These are phyloP conservation scores for Clarireedia hainanense DNA, from an alignment of 2,329 filamentous ascomycete genomes.

Conservation along the genomic window DNA sequence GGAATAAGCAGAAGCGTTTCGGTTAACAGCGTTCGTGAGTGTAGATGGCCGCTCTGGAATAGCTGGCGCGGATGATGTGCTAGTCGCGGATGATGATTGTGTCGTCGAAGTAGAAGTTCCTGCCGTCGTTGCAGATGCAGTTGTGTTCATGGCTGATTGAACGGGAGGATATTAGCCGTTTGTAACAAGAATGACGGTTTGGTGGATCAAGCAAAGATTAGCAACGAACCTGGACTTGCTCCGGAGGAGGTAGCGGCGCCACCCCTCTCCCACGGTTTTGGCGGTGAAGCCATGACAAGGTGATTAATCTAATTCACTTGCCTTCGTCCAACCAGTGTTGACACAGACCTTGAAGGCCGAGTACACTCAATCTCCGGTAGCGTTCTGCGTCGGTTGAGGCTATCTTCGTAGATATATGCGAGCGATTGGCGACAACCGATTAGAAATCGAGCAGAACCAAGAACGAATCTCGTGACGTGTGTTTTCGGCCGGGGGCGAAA, in stretches of 20 bases:
- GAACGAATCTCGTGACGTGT: too few species aligned
- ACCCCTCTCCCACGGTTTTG: conserved; percentile 94
- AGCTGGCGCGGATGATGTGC: conserved; percentile 46
- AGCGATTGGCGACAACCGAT: too few species aligned
- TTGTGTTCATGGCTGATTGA: conserved; percentile 30
- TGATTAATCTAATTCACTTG: background rate
- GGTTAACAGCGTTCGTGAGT: conserved; percentile 72
- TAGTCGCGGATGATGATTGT: conserved; percentile 30
- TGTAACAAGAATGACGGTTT: background rate
- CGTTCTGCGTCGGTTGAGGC: too few species aligned
- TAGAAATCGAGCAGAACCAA: too few species aligned
- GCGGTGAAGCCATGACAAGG: conserved; percentile 64
- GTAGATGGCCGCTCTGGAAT: conserved; percentile 76
- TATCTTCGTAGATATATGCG: too few species aligned
- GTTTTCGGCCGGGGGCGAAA: too few species aligned
- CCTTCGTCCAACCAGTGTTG: background rate
- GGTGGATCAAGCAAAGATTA: conserved; percentile 2
- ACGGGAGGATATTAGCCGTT: conserved; percentile 9
- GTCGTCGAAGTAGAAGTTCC: conserved; percentile 34
- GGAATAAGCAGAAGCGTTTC: conserved; percentile 79
- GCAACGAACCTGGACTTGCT: conserved; percentile 25
- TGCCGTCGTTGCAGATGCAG: conserved; percentile 23
- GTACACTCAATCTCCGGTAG: background rate
- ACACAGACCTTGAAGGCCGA: background rate
- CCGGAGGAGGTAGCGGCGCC: conserved; percentile 20